A percentile compares a stretch with the other conserved stretches of the same genome.
Conservation (phyloP, 148 eudicot genomes). For the Arbutus unedo region DNA sequence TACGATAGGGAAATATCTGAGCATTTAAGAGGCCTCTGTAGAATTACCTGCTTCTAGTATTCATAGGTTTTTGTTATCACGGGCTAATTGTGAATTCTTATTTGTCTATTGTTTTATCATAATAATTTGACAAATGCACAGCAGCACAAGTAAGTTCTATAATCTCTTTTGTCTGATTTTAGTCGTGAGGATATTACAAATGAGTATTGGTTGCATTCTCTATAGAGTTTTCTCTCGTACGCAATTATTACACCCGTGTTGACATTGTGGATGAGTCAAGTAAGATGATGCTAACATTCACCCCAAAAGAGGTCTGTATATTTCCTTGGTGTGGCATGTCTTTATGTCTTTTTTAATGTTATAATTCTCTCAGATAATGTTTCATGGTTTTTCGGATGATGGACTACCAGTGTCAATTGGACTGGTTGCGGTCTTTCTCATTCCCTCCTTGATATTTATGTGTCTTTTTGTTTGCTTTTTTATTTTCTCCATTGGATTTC, state of each 20-base stretch:
- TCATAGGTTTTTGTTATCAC: constrained; percentile 10
- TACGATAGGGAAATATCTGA: constrained; percentile 46
- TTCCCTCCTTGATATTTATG: neutral
- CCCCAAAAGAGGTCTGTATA: neutral
- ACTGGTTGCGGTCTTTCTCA: neutral
- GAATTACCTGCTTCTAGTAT: constrained; percentile 17
- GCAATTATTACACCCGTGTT: neutral
- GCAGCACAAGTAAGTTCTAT: neutral
- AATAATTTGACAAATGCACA: neutral
- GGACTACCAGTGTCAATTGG: neutral
- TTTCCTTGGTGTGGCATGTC: neutral
- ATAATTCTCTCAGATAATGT: neutral
- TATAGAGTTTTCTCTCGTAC: neutral
- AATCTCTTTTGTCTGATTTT: constrained; percentile 11
- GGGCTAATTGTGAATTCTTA: neutral
- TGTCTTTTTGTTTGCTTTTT: no score
- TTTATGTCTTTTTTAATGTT: no score
- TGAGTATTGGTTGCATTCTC: neutral
- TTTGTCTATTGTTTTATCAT: neutral
- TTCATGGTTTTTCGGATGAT: neutral
- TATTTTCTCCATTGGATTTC: neutral
- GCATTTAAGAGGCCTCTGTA: constrained; percentile 32
- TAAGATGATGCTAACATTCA: constrained; percentile 1
- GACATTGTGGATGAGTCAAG: neutral
- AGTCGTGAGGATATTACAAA: neutral